Conservation (phyloP, 805 yeast species). For the Wickerhamiella spandovensis region DNA sequence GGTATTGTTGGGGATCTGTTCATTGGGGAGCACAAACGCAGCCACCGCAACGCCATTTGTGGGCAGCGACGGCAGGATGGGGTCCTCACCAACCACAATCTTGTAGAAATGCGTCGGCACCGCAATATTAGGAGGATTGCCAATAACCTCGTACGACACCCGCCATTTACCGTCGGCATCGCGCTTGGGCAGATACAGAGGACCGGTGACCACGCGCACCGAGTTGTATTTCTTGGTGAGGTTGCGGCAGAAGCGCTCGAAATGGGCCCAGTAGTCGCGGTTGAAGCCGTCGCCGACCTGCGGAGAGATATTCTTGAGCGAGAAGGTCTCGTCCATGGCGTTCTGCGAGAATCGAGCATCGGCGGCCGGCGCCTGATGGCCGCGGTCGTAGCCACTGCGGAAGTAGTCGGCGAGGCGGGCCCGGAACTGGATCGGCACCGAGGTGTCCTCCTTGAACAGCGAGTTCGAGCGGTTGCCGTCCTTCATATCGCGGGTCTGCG, state of each 20-base stretch:
- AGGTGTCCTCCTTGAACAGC: constrained; percentile 76
- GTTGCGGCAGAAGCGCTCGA: constrained; percentile 77
- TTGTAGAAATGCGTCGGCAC: constrained; percentile 97
- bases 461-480: constrained; percentile 63
- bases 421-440: constrained; percentile 62
- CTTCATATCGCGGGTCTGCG: constrained; percentile 34
- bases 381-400: constrained; percentile 91
- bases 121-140: constrained; percentile 91
- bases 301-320: constrained; percentile 81
- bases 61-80: constrained; percentile 20
- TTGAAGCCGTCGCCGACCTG: constrained; percentile 97
- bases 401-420: constrained; percentile 74
- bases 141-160: constrained; percentile 84
- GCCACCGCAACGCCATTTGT: constrained; percentile 53
- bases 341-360: constrained; percentile 80
- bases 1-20: constrained; percentile 52
- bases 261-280: constrained; percentile 95
- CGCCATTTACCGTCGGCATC: constrained; percentile 74
- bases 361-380: constrained; percentile 97
- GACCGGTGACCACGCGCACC: constrained; percentile 87
- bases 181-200: constrained; percentile 70
- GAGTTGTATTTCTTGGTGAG: constrained; percentile 56
- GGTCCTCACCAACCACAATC: constrained; percentile 69
- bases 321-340: constrained; percentile 94
- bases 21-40: constrained; percentile 90